Base-by-base conservation (phyloP, 306 rosid species). In the Trichosanthes truncata region DNA sequence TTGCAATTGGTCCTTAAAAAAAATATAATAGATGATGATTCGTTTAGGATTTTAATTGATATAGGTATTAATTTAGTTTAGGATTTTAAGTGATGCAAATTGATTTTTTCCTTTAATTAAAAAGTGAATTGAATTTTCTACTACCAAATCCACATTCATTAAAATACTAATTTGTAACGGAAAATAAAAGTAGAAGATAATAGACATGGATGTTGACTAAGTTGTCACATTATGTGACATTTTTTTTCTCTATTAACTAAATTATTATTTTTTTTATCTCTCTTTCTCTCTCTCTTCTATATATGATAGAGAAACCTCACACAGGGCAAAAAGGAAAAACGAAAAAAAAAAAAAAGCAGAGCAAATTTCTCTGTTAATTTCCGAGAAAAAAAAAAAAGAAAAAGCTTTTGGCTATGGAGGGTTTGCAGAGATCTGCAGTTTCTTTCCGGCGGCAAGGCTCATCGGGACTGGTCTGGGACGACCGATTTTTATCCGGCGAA, bases 391-490 rank as follows among this genome's bases (percentile, higher is more conserved):
- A 31, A 72, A 15, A 65, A 3, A 2, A 33, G 7, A 60, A 33
- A 9, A 60, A 60, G 38, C 20, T 26, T 78, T 41, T 31, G 18
- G 53, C 40, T 23, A 84, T 84, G 85, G 83, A 62, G 9, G 74
- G 83, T 11, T 79, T 81, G 79, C 81, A 83, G 18, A 65, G 85
- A 69, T 84, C 87, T 6, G 76, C 77, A 1, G 56, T 80, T 17
- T 81, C 87, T 46, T 81, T 84, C 75, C 68, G 84, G 68, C 76
- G 87, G 48, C 82, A 81, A 15, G 87, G 83, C 6, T 84, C 84
- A 9, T 84, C 87, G 2, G 87, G 85, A 20, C n/a, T 84, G 33
- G 80, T 84, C 2, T 79, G 87, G 87, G 79, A 81, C 9, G 87
- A 84, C 41, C 49, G 63, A 43, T 36, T 36, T 23, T 6, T 63